Evolutionary conservation across 306 rosid genomes (phyloP), one percentile per base, ranked within the genome.

Genomic region (Acacia confusa): DNA sequence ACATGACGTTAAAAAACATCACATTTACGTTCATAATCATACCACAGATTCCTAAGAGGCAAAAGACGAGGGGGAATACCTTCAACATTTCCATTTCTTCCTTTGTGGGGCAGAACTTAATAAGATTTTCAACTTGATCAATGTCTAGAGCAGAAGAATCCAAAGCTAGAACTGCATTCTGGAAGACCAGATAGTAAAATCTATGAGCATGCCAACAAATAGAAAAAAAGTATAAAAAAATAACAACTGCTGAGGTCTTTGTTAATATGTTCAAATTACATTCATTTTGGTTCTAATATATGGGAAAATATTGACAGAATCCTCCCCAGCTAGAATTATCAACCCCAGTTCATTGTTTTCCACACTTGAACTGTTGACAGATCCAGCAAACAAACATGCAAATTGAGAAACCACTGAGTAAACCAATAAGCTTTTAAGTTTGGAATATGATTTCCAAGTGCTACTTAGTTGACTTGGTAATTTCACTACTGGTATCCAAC

Each of bases 41-140:
- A 67, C 14, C 45, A 68, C 28, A 43, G 40, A 60, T 55, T 78
- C 77, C 48, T 68, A 40, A 64, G 36, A 57, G 40, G 11, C 52
- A 28, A 24, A 20, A 48, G 15, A 60, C 72, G 36, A 24, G 70
- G 81, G 82, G 68, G 47, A 68, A 63, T 84, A 93, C 99, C 98
- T 89, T 93, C 72, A 95, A 82, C 27, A 89, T 85, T 83, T 95
- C 99, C 97, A 95, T 95, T 83, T 95, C 98, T 87, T 95, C 99
- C 82, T 93, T 93, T 40, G 97, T 89, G 55, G 99, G 99, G 82
- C 98, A 93, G 89, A 95, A 95, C 81, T 92, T 93, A 80, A 95
- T 95, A 83, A 95, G 97, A 88, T 95, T 95, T 87, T 95, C 99
- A 77, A 95, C 99, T 88, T 93, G 87, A 84, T 86, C 89, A 78